Conservation (phyloP, 495 filamentous ascomycete species). For the Rostrohypoxylon terebratum region DNA sequence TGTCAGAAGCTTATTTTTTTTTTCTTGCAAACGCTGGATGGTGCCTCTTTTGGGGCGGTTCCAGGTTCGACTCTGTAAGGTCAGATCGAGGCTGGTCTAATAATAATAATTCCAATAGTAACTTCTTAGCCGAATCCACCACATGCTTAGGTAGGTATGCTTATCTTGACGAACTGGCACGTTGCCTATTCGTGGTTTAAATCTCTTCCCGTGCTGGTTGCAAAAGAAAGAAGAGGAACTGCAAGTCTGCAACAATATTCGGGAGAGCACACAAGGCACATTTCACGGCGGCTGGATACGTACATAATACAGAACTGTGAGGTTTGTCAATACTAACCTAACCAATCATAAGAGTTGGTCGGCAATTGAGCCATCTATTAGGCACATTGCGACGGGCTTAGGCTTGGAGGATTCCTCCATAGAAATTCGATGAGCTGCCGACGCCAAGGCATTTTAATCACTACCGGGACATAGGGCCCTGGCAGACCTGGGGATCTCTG, state of each 20-base stretch:
- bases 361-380: conserved; percentile 41
- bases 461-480: conserved; percentile 26
- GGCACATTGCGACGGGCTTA: conserved; percentile 44
- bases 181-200: background rate
- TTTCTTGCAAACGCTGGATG: conserved; percentile 24
- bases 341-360: conserved; percentile 27
- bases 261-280: conserved; percentile 25
- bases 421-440: conserved; percentile 28
- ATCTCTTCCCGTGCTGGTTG: conserved; percentile 12
- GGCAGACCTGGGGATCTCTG: conserved; percentile 6
- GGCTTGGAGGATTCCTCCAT: conserved; percentile 35
- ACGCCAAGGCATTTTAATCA: conserved; percentile 42
- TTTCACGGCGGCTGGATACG: conserved; percentile 41
- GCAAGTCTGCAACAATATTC: conserved; percentile 12
- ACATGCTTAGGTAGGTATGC: conserved; percentile 24
- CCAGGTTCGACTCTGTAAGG: conserved; percentile 8
- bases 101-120: conserved; percentile 30
- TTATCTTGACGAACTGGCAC: conserved; percentile 10
- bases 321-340: conserved; percentile 15
- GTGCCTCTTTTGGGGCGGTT: conserved; percentile 2
- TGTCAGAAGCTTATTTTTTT: conserved; percentile 36
- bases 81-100: conserved; percentile 37
- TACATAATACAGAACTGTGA: conserved; percentile 11
- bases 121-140: conserved; percentile 10
- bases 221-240: background rate